phyloP scores from a whole-genome alignment of 1,284 basidiomycete genomes.

The Lentinula novae-zelandiae region DNA sequence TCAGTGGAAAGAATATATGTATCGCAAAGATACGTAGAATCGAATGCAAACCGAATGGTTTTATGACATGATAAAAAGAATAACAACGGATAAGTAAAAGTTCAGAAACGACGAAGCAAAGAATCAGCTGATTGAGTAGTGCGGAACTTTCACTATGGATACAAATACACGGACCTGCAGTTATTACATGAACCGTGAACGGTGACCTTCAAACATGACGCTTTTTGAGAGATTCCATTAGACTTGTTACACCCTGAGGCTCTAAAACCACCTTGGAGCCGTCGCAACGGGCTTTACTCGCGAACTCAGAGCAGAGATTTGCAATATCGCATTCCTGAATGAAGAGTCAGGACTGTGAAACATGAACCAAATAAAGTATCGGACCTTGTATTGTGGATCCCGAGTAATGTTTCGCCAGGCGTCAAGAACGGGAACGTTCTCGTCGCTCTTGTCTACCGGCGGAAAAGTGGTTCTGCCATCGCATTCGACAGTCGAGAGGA shows the following conservation, averaged over 20 bases:
- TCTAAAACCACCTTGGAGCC: conserved; percentile 77
- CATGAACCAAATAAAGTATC: conserved; percentile 11
- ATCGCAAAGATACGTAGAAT: neutral
- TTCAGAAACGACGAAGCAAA: neutral
- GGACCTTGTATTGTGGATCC: conserved; percentile 68
- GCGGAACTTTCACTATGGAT: neutral
- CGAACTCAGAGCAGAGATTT: conserved; percentile 71
- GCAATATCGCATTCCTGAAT: conserved; percentile 71
- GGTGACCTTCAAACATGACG: neutral
- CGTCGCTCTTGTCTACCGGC: conserved; percentile 61
- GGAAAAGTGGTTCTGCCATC: conserved; percentile 50
- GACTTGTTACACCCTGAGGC: conserved; percentile 60
- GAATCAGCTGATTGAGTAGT: neutral
- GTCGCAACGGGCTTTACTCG: conserved; percentile 75
- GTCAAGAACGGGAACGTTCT: conserved; percentile 70
- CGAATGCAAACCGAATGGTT: neutral
- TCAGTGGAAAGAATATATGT: neutral
- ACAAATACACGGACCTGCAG: neutral
- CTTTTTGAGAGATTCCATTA: conserved; percentile 50
- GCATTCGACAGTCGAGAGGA: conserved; percentile 54
- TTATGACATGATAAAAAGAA: neutral
- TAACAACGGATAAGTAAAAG: neutral
- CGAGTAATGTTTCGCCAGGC: conserved; percentile 74
- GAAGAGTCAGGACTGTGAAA: neutral
- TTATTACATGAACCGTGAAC: neutral